Evolutionary conservation across 208 protist genomes (phyloP).

Genomic region (Leishmania turanica): DNA sequence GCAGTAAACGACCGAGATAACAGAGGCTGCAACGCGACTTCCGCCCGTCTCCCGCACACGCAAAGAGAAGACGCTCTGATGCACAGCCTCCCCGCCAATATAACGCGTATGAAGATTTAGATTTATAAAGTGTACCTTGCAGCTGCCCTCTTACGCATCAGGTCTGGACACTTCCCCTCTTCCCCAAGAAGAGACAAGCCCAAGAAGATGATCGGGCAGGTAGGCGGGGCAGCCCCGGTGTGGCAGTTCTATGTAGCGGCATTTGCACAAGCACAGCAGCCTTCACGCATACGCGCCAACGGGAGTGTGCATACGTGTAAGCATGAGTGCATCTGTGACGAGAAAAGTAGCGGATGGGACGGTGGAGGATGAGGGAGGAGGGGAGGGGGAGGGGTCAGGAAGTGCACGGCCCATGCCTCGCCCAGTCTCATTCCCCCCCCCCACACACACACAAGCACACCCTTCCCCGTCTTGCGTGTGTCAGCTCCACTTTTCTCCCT

Average conservation of each 20-base stretch:
- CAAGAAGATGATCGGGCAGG: background rate
- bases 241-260: background rate
- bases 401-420: background rate
- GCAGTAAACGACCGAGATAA: background rate
- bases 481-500: constrained; percentile 49
- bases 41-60: background rate
- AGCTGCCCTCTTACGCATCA: background rate
- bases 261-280: background rate
- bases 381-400: background rate
- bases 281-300: background rate
- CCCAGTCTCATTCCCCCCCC: background rate
- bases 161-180: background rate
- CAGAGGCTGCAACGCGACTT: background rate
- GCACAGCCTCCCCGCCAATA: background rate
- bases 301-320: background rate
- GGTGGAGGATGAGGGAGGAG: background rate
- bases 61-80: background rate
- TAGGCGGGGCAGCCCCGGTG: background rate
- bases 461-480: background rate
- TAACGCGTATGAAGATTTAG: background rate
- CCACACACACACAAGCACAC: background rate
- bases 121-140: background rate
- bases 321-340: background rate
- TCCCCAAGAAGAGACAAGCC: background rate
- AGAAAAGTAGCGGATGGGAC: background rate